These are phyloP conservation scores for Pestalotiopsis sp. DNA, from an alignment of 2,329 filamentous ascomycete genomes.

Conservation along the genomic window DNA sequence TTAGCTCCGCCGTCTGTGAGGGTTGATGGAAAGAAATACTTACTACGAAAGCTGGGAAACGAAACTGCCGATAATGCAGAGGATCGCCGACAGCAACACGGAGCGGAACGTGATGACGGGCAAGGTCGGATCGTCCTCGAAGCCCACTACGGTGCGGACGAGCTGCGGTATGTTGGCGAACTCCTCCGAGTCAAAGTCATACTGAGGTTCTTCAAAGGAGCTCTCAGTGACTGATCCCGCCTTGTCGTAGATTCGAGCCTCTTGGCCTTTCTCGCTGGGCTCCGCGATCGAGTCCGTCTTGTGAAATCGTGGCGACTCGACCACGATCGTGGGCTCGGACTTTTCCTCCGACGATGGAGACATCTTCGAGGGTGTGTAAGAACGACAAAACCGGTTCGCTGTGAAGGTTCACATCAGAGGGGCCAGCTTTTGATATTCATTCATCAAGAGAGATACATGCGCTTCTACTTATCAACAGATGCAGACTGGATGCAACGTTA, in stretches of 20 bases:
- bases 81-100: constrained; percentile 56
- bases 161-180: constrained; percentile 9
- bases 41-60: constrained; percentile 37
- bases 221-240: neutral
- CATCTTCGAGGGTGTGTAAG: neutral
- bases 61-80: constrained; percentile 60
- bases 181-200: constrained; percentile 10
- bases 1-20: neutral
- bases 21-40: neutral
- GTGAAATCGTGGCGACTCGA: neutral
- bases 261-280: neutral
- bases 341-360: neutral
- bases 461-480: neutral
- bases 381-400: too few relatives aligned
- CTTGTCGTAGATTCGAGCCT: neutral
- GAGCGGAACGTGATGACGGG: constrained; percentile 64
- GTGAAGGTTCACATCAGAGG: neutral
- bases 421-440: neutral
- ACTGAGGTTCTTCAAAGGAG: constrained; percentile 4
- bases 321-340: neutral
- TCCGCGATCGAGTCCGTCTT: neutral
- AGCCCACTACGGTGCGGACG: constrained; percentile 54
- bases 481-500: neutral
- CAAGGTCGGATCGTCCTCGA: constrained; percentile 58
- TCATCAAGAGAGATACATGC: neutral